These are phyloP conservation scores for Carpinus viminea DNA, from an alignment of 306 rosid species.

Conservation along the genomic window DNA sequence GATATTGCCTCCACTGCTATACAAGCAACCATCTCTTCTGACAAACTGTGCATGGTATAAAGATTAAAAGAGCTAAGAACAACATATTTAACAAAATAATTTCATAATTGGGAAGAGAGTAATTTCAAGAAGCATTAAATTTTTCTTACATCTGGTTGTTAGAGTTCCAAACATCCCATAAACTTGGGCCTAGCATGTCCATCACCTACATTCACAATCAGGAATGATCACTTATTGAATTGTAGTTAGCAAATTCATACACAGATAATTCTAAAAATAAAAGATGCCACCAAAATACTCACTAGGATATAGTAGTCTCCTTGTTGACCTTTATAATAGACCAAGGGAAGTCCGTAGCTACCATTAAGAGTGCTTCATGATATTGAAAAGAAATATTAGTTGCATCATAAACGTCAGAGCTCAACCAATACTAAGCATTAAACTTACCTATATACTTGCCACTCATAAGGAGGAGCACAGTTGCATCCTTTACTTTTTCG, in stretches of 20 bases:
- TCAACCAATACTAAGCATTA: conserved; percentile 22
- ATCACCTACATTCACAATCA: conserved; percentile 57
- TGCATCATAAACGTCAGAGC: conserved; percentile 11
- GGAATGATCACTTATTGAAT: neutral
- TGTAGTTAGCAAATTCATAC: conserved; percentile 3
- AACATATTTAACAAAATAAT: neutral
- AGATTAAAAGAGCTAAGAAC: neutral
- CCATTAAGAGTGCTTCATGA: conserved; percentile 69
- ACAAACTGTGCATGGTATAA: conserved; percentile 51
- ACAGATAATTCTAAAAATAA: neutral
- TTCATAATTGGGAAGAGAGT: neutral
- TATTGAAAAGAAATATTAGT: conserved; percentile 21
- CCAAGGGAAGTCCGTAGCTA: conserved; percentile 88
- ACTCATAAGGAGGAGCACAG: conserved; percentile 91
- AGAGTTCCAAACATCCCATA: conserved; percentile 94
- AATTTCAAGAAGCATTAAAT: neutral
- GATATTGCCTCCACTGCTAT: conserved; percentile 95
- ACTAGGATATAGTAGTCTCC: conserved; percentile 96
- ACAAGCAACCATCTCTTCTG: conserved; percentile 91
- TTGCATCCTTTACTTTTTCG: conserved; percentile 93
- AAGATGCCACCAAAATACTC: conserved; percentile 25
- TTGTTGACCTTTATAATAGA: conserved; percentile 89
- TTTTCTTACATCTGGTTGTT: conserved; percentile 42
- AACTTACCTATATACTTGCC: conserved; percentile 87
- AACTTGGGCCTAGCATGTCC: conserved; percentile 98